These are phyloP conservation scores for maize (Zea mays) DNA, from an alignment of 176 grass and related monocot genomes.

Conservation along the genomic window DNA sequence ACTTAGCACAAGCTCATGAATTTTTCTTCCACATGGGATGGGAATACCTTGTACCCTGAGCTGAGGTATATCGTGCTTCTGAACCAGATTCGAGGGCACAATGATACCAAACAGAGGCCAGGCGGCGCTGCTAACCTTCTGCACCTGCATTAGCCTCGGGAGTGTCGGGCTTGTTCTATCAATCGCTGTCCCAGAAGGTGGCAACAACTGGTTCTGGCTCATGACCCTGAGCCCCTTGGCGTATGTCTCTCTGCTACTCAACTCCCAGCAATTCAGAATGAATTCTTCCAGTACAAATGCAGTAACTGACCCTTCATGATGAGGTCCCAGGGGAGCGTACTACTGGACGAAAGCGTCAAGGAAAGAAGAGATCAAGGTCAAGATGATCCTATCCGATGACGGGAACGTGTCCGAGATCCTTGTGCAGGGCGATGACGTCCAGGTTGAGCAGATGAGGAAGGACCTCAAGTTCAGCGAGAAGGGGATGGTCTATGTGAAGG, in stretches of 20 bases:
- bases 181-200: slow-evolving; percentile 84
- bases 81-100: slow-evolving; percentile 78
- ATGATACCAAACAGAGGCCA: slow-evolving; percentile 93
- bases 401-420: slow-evolving; percentile 69
- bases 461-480: slow-evolving; percentile 78
- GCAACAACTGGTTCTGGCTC: slow-evolving; percentile 98
- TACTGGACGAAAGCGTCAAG: slow-evolving; percentile 93
- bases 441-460: slow-evolving; percentile 90
- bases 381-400: slow-evolving; percentile 61
- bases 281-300: slow-evolving; percentile 7
- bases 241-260: slow-evolving; percentile 54
- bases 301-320: slow-evolving; percentile 26
- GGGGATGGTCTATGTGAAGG: slow-evolving; percentile 94
- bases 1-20: not conserved
- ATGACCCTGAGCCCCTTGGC: slow-evolving; percentile 84
- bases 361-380: slow-evolving; percentile 94
- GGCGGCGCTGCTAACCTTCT: slow-evolving; percentile 90
- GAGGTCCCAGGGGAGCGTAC: slow-evolving; percentile 69
- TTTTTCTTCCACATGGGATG: not conserved
- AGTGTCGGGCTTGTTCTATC: slow-evolving; percentile 90
- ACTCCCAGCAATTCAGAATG: slow-evolving; percentile 20
- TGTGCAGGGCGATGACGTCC: slow-evolving; percentile 76
- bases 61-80: not conserved
- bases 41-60: not conserved
- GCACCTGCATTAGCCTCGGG: slow-evolving; percentile 88